These are phyloP conservation scores for Fusarium solani-melongenae DNA, from an alignment of 2,329 filamentous ascomycete genomes.

Conservation along the genomic window DNA sequence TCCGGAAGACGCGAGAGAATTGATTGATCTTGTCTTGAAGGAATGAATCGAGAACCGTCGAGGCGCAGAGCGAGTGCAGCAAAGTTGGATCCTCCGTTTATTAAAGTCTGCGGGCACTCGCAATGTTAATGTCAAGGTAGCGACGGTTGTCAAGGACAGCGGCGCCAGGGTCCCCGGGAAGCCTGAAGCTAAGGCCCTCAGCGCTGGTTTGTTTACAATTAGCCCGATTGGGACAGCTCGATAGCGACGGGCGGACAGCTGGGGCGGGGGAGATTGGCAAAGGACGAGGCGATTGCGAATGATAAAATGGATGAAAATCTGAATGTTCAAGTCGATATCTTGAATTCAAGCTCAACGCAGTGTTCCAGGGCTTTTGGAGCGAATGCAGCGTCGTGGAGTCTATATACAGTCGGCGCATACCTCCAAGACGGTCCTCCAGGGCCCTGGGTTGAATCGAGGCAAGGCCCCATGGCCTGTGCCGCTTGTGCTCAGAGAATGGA, in stretches of 20 bases:
- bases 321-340: background rate
- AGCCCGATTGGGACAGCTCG: constrained; percentile 50
- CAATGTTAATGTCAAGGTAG: constrained; percentile 26
- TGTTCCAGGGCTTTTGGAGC: constrained; percentile 5
- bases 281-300: constrained; percentile 2
- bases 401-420: constrained; percentile 31
- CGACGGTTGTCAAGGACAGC: constrained; percentile 49
- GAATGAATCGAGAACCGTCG: constrained; percentile 7
- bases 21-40: constrained; percentile 2
- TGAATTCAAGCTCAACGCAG: background rate
- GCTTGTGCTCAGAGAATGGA: background rate
- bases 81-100: constrained; percentile 28
- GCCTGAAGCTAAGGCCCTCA: constrained; percentile 43
- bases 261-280: constrained; percentile 12
- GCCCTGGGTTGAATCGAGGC: background rate
- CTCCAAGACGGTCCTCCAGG: constrained; percentile 5
- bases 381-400: constrained; percentile 36
- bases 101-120: constrained; percentile 32
- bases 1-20: background rate
- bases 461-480: background rate
- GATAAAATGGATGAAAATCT: background rate
- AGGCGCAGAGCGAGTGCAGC: background rate
- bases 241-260: constrained; percentile 20
- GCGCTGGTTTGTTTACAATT: constrained; percentile 53
- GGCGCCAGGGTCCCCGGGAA: constrained; percentile 41